Evolutionary conservation across 306 rosid genomes (phyloP).

Genomic region (Quercus rubra): DNA sequence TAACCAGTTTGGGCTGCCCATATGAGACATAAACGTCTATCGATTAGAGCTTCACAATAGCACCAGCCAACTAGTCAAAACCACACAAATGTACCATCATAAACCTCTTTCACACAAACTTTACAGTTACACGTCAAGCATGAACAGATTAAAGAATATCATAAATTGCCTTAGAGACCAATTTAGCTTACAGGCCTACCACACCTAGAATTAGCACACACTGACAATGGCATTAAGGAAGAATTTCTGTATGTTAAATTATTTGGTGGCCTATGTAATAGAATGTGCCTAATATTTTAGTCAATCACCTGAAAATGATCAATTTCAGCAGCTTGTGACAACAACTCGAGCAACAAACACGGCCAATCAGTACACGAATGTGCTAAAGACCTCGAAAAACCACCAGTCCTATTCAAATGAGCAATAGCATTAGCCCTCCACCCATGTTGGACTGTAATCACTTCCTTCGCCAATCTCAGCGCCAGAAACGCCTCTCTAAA

Average conservation of each 20-base stretch:
- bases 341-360: conserved; percentile 71
- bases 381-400: conserved; percentile 66
- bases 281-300: not conserved
- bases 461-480: conserved; percentile 73
- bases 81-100: not conserved
- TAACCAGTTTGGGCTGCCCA: conserved; percentile 90
- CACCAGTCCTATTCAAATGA: conserved; percentile 53
- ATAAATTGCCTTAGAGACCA: not conserved
- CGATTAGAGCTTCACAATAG: conserved; percentile 21
- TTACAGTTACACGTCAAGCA: not conserved
- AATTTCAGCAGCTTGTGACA: conserved; percentile 87
- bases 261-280: not conserved
- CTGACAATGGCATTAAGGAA: too few relatives aligned
- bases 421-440: conserved; percentile 76
- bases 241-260: not conserved
- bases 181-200: not conserved
- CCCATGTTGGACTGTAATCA: conserved; percentile 56
- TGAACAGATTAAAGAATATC: not conserved
- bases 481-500: conserved; percentile 70
- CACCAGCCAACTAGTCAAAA: not conserved
- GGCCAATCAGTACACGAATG: conserved; percentile 92
- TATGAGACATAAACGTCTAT: conserved; percentile 14
- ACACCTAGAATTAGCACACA: not conserved
- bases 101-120: not conserved
- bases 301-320: conserved; percentile 80